A percentile compares a stretch with the other conserved stretches of the same genome.
Conservation (phyloP, 306 rosid species). For the Hylodesmum podocarpum region DNA sequence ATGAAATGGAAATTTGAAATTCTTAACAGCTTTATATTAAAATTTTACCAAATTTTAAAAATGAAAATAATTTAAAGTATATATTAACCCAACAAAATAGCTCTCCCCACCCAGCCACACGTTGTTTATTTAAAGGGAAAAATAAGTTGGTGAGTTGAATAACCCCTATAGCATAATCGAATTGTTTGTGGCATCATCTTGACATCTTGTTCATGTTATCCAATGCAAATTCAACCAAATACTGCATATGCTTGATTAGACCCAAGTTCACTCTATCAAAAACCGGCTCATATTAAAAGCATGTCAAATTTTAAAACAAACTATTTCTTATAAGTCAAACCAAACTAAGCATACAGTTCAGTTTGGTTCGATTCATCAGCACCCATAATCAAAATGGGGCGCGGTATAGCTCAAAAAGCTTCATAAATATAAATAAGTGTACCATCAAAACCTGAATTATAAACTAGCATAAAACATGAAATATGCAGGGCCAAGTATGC, state of each 20-base stretch:
- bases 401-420: not conserved
- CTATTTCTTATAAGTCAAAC: not conserved
- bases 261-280: not conserved
- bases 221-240: not conserved
- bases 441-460: constrained; percentile 12
- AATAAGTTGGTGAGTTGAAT: too few relatives aligned
- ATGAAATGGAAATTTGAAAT: too few relatives aligned
- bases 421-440: not conserved
- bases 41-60: too few relatives aligned
- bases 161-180: not conserved
- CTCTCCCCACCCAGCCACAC: too few relatives aligned
- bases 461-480: not conserved
- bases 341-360: not conserved
- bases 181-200: not conserved
- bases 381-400: not conserved
- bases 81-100: too few relatives aligned
- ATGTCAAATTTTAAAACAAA: not conserved
- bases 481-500: not conserved
- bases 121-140: too few relatives aligned
- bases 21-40: too few relatives aligned
- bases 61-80: too few relatives aligned
- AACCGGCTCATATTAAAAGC: not conserved
- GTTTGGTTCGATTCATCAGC: not conserved
- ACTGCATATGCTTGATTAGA: not conserved
- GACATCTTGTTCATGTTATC: not conserved